Evolutionary conservation across 192 early-diverging fungal species (phyloP).

Genomic region (Coemansia sp.): DNA sequence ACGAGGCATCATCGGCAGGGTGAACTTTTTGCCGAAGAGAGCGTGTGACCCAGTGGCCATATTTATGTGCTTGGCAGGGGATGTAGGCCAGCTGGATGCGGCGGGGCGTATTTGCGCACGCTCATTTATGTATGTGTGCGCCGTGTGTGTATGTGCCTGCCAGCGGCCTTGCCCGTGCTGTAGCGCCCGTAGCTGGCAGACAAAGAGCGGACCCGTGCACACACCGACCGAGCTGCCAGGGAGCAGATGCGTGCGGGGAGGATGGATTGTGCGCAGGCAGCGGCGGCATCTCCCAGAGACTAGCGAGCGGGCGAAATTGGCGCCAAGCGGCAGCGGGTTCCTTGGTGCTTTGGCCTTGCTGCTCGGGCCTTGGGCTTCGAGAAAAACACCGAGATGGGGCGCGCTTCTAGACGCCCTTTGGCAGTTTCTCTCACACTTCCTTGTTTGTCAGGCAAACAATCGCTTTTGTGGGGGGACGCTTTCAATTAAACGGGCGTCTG

Average conservation of each 20-base stretch:
- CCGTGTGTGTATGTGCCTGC: neutral
- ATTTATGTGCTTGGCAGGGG: neutral
- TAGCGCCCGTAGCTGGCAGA: neutral
- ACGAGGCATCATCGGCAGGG: too few species aligned
- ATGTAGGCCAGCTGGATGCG: too few species aligned
- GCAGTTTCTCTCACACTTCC: neutral
- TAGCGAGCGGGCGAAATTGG: neutral
- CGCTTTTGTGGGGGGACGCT: neutral
- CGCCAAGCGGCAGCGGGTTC: neutral
- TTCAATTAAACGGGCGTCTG: conserved; percentile 4
- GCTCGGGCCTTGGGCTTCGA: neutral
- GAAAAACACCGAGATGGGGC: neutral
- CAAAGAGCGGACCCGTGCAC: neutral
- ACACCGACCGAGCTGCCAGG: neutral
- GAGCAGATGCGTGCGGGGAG: too few species aligned
- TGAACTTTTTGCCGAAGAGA: neutral
- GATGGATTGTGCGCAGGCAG: neutral
- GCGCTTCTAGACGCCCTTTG: neutral
- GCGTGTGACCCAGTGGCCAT: neutral
- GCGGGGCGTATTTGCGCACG: too few species aligned
- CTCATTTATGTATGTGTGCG: too few species aligned
- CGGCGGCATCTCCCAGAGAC: neutral
- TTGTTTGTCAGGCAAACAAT: neutral
- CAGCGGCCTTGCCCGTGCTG: neutral
- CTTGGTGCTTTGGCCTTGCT: neutral